Base-by-base conservation (phyloP, 805 yeast genomes). In the Candida andamanensis region DNA sequence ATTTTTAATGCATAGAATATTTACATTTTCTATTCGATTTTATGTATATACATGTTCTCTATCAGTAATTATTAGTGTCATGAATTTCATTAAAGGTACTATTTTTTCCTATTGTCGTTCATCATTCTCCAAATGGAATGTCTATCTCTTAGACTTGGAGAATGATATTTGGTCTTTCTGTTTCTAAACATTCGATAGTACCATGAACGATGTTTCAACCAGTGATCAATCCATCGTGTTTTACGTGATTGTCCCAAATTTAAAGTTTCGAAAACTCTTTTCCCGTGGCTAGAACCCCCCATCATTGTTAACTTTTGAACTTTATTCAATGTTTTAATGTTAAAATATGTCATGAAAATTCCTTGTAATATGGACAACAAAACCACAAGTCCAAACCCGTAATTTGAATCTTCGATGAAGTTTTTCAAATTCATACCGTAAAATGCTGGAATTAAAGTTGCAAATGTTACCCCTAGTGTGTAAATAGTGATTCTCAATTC, bases 381-480 rank as follows among this genome's bases (percentile, higher is more conserved):
- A 2, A 80, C 65, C 4, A 82, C 79, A 2, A 67, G 60, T 0
- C 70, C 76, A 54, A 84, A 84, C 0, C 92, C 92, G 24, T 58
- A 49, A 21, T 61, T 47, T 1, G 83, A 74, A 4, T 80, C 85
- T 52, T 84, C 94, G 4, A 83, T 75, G 47, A 78, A 83, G 46
- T 84, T 84, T 41, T 80, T 80, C 46, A 84, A 60, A 49, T 84
- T 84, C 94, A 84, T 84, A 20, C 95, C 95, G 49, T 85, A 89
- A 45, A 87, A 79, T 6, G 95, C 95, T 2, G 96, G 95, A 1
- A 85, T 46, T 14, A 85, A 60, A 1, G 95, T 81, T 1, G 95
- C 95, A 15, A 85, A 81, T 0, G 95, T 83, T 49, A 85, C 74
- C 0, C 95, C 95, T 21, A 89, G 56, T 0, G 96, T 85, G 41